Evolutionary conservation across 2,329 filamentous ascomycete genomes (phyloP).

Genomic region (Cercospora nicotianae): DNA sequence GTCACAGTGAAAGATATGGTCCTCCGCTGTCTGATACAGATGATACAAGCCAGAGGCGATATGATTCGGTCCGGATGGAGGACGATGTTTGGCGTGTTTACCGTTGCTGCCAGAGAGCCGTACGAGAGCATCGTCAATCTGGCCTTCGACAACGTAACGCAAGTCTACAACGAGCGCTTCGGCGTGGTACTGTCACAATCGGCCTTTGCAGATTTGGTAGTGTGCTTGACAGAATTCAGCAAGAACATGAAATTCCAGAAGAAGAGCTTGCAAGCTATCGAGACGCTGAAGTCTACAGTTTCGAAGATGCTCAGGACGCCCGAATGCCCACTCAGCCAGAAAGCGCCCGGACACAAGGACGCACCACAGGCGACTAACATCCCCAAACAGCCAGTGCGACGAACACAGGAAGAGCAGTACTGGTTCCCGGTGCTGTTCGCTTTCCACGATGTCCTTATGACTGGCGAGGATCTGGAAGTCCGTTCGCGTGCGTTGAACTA

Average conservation of each 20-base stretch:
- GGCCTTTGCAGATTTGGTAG: slow-evolving; percentile 92
- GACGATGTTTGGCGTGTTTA: slow-evolving; percentile 99
- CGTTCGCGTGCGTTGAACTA: slow-evolving; percentile 86
- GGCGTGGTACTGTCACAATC: slow-evolving; percentile 95
- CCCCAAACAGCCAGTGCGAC: slow-evolving; percentile 67
- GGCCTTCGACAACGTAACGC: slow-evolving; percentile 93
- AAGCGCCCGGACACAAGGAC: slow-evolving; percentile 48
- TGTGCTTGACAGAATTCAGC: slow-evolving; percentile 96
- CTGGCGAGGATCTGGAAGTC: slow-evolving; percentile 95
- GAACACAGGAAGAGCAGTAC: slow-evolving; percentile 92
- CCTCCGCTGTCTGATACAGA: slow-evolving; percentile 91
- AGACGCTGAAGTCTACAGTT: slow-evolving; percentile 89
- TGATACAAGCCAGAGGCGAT: slow-evolving; percentile 95
- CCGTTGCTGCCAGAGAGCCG: slow-evolving; percentile 86
- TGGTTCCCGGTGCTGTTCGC: slow-evolving; percentile 99
- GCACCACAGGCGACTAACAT: slow-evolving; percentile 52
- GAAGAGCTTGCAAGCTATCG: slow-evolving; percentile 94
- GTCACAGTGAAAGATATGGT: slow-evolving; percentile 97
- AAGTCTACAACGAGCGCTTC: slow-evolving; percentile 93
- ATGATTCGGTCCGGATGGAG: slow-evolving; percentile 98
- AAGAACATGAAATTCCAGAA: slow-evolving; percentile 99
- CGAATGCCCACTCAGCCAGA: slow-evolving; percentile 84
- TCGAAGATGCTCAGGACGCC: slow-evolving; percentile 93
- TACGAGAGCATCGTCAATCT: slow-evolving; percentile 96
- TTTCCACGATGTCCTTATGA: slow-evolving; percentile 99